Evolutionary conservation across 345 rosid genomes (phyloP).

Genomic region (Eucalyptus erythrocorys): DNA sequence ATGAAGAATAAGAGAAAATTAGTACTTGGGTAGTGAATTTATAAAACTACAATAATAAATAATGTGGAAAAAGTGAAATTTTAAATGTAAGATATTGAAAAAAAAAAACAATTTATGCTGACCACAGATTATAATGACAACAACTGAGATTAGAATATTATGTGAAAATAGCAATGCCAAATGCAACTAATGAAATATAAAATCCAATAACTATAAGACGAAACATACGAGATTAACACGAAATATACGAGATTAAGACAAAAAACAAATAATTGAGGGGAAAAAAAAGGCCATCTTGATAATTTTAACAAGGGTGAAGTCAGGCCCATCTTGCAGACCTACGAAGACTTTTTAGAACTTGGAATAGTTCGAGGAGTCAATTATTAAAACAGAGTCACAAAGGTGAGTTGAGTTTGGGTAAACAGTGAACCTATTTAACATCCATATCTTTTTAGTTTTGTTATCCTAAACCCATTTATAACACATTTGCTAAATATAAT

Average conservation of each 20-base stretch:
- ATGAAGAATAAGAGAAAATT: too few relatives aligned
- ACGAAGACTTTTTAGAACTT: neutral
- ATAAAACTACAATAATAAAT: too few relatives aligned
- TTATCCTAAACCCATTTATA: neutral
- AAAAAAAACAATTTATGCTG: neutral
- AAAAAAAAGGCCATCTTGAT: neutral
- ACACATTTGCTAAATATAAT: too few relatives aligned
- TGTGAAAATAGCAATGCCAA: neutral
- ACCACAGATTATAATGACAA: neutral
- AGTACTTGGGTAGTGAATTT: neutral
- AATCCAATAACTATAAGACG: neutral
- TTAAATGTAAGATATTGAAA: neutral
- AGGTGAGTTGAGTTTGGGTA: neutral
- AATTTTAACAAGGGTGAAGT: neutral
- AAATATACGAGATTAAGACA: too few relatives aligned
- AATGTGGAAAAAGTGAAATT: neutral
- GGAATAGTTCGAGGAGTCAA: neutral
- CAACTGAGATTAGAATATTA: too few relatives aligned
- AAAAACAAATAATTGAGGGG: neutral
- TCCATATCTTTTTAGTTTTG: too few relatives aligned
- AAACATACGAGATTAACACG: too few relatives aligned
- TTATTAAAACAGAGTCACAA: too few relatives aligned
- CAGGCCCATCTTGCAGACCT: fast-evolving
- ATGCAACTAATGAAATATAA: neutral
- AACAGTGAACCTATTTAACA: too few relatives aligned